Evolutionary conservation across 495 filamentous ascomycete species (phyloP).

Genomic region (Penicillium maclennaniae): DNA sequence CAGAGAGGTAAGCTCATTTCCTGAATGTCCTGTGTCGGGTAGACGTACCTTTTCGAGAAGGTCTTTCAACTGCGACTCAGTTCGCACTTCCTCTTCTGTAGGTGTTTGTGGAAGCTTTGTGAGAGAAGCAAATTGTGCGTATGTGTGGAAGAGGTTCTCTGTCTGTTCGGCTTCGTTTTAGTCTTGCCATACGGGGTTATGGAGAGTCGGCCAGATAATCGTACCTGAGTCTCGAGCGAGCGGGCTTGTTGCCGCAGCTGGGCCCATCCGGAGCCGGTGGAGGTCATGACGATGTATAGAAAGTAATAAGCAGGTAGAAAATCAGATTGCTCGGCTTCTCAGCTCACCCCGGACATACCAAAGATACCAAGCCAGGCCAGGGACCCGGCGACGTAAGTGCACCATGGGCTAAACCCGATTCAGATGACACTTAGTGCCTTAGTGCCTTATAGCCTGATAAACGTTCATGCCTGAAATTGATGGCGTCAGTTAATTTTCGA

Average conservation of each 20-base stretch:
- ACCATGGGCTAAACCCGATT: conserved; percentile 14
- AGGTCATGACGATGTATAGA: conserved; percentile 53
- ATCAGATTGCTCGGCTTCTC: background rate
- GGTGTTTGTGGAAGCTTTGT: conserved; percentile 76
- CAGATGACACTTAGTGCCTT: background rate
- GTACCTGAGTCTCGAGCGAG: conserved; percentile 86
- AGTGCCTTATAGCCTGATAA: background rate
- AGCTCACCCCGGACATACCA: conserved; percentile 12
- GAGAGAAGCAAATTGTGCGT: conserved; percentile 87
- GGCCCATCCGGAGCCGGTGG: conserved; percentile 83
- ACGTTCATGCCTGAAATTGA: background rate
- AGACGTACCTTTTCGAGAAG: conserved; percentile 56
- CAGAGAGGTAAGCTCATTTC: background rate
- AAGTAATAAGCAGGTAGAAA: background rate
- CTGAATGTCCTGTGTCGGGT: conserved; percentile 1
- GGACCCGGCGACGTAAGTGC: conserved; percentile 18
- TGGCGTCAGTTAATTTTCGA: conserved; percentile 1
- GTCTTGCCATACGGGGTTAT: conserved; percentile 1
- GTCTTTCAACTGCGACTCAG: conserved; percentile 79
- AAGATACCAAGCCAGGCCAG: conserved; percentile 5
- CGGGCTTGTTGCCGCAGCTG: conserved; percentile 93
- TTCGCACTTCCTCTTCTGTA: conserved; percentile 75
- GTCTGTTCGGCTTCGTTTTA: conserved; percentile 54
- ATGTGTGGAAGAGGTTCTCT: conserved; percentile 88
- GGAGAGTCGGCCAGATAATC: conserved; percentile 1